A percentile compares a stretch with the other conserved stretches of the same genome.
phyloP scores from a whole-genome alignment of 192 early-diverging fungal species.

The Piromyces sp. region DNA sequence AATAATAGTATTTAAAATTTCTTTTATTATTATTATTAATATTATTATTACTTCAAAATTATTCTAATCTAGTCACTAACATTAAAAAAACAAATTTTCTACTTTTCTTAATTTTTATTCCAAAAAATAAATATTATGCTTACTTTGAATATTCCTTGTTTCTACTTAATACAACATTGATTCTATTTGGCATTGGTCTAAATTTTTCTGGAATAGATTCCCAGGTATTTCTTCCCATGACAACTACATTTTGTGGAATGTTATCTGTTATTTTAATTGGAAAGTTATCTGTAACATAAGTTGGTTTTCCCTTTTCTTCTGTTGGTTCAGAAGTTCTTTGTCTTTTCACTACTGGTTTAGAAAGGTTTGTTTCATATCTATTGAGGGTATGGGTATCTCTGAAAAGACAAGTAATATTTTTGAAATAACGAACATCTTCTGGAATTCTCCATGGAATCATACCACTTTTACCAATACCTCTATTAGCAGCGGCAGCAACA shows the following conservation, averaged over 20 bases:
- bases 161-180: constrained; percentile 70
- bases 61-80: too few relatives aligned
- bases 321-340: background rate
- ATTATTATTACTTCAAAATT: too few relatives aligned
- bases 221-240: constrained; percentile 91
- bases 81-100: too few relatives aligned
- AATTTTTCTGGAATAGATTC: constrained; percentile 71
- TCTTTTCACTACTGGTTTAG: background rate
- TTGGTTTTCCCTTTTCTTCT: background rate
- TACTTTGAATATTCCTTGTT: background rate
- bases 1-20: too few relatives aligned
- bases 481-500: constrained; percentile 53
- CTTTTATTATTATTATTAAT: too few relatives aligned
- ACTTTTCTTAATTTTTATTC: too few relatives aligned
- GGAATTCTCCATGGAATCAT: constrained; percentile 72
- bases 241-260: constrained; percentile 49
- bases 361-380: background rate
- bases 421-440: constrained; percentile 75
- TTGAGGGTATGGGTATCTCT: background rate
- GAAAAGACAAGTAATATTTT: constrained; percentile 29
- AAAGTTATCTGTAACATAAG: background rate
- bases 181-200: constrained; percentile 54
- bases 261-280: constrained; percentile 5
- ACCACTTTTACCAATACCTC: constrained; percentile 59
- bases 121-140: constrained; percentile 1